phyloP scores from a whole-genome alignment of 805 yeast species.

The Candida sphagnicola region DNA sequence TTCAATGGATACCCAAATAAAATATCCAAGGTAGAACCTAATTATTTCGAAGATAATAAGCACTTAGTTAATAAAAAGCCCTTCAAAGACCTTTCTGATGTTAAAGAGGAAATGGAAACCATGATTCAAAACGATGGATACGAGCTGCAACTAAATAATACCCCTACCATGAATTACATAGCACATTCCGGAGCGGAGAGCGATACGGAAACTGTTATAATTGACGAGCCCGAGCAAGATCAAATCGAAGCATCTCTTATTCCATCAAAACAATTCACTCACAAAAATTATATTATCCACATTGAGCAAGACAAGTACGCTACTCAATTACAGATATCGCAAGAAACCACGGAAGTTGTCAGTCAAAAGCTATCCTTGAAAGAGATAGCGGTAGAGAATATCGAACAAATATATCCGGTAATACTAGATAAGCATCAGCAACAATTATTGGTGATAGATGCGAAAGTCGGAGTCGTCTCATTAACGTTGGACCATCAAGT shows the following conservation, averaged over 20 bases:
- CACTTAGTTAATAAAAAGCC: background rate
- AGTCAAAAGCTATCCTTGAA: background rate
- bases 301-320: background rate
- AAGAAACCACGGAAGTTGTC: background rate
- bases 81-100: background rate
- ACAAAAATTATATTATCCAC: background rate
- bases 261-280: conserved; percentile 3
- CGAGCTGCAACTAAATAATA: background rate
- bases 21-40: background rate
- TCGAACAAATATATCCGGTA: background rate
- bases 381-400: background rate
- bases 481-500: background rate
- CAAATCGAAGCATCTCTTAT: background rate
- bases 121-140: background rate
- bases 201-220: conserved; percentile 26
- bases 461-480: background rate
- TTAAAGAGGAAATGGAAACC: background rate
- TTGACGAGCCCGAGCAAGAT: conserved; percentile 16
- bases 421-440: background rate
- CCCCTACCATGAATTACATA: too few species aligned
- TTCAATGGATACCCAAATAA: conserved; percentile 2
- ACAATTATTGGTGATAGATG: background rate
- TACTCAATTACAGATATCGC: background rate
- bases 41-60: background rate
- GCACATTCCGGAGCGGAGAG: conserved; percentile 15